Base-by-base conservation (phyloP, 2,329 filamentous ascomycete genomes). In the Colletotrichum sublineola region DNA sequence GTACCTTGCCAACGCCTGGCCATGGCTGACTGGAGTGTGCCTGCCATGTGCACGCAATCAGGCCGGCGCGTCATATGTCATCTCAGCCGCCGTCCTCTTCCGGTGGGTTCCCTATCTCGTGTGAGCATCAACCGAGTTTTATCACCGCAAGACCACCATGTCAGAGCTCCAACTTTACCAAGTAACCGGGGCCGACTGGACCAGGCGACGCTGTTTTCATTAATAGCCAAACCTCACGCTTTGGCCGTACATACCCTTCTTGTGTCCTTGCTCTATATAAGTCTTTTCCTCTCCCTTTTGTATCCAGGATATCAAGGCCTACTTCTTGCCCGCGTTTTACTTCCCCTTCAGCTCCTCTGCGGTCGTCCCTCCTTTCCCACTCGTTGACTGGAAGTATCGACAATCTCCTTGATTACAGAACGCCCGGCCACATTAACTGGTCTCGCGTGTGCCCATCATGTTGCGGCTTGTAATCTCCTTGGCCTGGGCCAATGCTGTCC, bases 401-500 rank as follows among this genome's bases (percentile, higher is more conserved):
- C 58, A 60, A 67, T 58, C 36, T 38, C 44, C 60, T 55, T 52
- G 40, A 33, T 24, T 18, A 18, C 31, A 33, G 14, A 68, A 38
- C 68, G 31, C 68, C 53, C 40, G 68, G 24, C 50, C 63, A 38
- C 33, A 44, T 63, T 53, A 50, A n/a, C 63, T 60, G 56, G 61
- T 67, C 44, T 52, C 29, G 29, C 12, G 42, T 52, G 62, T 52
- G 56, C 31, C 55, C 68, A 50, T 31, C 46, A 73, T 68, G 68
- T 9, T 73, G 55, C 48, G 31, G n/a, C 57, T 55, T 46, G 50
- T 74, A 12, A 20, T 63, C 38, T 74, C 42, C 48, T 77, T 71
- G 67, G 68, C 46, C 44, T 74, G 79, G 63, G 76, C 77, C 31
- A 71, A 74, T 11, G 40, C 75, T 36, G 76, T 75, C 58, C 73